phyloP scores from a whole-genome alignment of 2,329 filamentous ascomycete species.

The Monosporascus sp. region DNA sequence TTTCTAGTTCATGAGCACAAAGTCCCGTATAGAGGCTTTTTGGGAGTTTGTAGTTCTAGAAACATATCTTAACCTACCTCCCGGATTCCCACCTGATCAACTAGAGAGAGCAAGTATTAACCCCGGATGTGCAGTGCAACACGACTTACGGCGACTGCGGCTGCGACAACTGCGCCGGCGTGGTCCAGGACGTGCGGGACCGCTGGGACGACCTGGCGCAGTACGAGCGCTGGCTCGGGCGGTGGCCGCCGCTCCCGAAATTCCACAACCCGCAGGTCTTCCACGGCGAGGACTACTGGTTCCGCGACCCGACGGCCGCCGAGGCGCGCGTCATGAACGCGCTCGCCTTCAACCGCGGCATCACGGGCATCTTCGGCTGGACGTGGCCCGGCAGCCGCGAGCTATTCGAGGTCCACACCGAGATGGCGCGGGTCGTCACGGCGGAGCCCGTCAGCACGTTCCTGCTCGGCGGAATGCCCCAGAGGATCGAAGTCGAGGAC shows the following conservation, averaged over 20 bases:
- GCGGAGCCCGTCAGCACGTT: slow-evolving; percentile 31
- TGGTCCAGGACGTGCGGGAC: slow-evolving; percentile 43
- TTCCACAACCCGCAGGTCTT: slow-evolving; percentile 42
- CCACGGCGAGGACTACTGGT: slow-evolving; percentile 42
- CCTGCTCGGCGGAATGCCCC: slow-evolving; percentile 28
- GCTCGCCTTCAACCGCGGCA: slow-evolving; percentile 41
- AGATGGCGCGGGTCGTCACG: slow-evolving; percentile 33
- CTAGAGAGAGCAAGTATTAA: too few species aligned
- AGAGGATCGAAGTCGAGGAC: slow-evolving; percentile 1
- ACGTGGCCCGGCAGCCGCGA: slow-evolving; percentile 35
- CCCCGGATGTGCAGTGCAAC: slow-evolving; percentile 35
- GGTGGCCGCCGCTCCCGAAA: slow-evolving; percentile 33
- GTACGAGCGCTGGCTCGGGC: slow-evolving; percentile 36
- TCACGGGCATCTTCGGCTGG: slow-evolving; percentile 38
- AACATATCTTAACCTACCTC: too few species aligned
- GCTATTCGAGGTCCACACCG: slow-evolving; percentile 33
- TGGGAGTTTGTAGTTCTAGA: too few species aligned
- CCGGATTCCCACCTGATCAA: too few species aligned
- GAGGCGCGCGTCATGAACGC: slow-evolving; percentile 41
- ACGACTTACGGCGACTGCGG: slow-evolving; percentile 56
- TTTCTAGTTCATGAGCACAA: too few species aligned
- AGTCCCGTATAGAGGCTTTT: too few species aligned
- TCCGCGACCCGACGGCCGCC: slow-evolving; percentile 35
- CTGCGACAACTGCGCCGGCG: slow-evolving; percentile 53
- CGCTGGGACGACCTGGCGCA: slow-evolving; percentile 33